phyloP scores from a whole-genome alignment of 768 basidiomycete genomes.

The Botryobasidium botryosum region DNA sequence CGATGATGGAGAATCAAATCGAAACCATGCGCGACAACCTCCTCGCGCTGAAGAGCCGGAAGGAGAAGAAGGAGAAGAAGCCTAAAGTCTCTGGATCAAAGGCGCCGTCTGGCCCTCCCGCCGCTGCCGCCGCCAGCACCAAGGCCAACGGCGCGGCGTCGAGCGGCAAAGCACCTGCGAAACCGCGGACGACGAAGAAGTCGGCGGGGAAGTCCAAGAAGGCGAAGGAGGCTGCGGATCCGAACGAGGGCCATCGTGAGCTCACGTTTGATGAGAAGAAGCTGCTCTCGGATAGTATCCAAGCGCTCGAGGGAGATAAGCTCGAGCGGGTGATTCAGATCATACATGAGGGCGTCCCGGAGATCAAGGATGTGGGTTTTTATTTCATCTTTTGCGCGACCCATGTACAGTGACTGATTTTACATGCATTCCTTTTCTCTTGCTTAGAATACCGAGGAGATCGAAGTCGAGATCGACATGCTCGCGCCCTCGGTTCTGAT shows the following conservation, averaged over 20 bases:
- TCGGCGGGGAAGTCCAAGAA: constrained; percentile 27
- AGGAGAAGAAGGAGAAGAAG: not conserved
- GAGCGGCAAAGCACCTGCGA: too few species aligned
- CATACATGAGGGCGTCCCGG: constrained; percentile 37
- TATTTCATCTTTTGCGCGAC: not conserved
- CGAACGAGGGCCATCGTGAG: not conserved
- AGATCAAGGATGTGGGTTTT: constrained; percentile 73
- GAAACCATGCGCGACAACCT: constrained; percentile 60
- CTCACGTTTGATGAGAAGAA: constrained; percentile 65
- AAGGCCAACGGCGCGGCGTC: constrained; percentile 28
- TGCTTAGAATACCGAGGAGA: constrained; percentile 81
- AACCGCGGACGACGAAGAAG: not conserved
- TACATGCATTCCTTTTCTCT: not conserved
- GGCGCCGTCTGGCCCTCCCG: too few species aligned
- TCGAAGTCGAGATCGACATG: constrained; percentile 93
- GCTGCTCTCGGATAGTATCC: constrained; percentile 81
- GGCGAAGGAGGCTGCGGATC: not conserved
- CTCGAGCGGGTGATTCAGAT: constrained; percentile 11
- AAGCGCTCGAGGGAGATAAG: constrained; percentile 49
- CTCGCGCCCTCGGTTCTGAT: constrained; percentile 75
- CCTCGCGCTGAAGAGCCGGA: constrained; percentile 36
- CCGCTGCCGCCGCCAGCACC: too few species aligned
- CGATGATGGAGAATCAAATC: constrained; percentile 77
- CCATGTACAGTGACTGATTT: too few species aligned
- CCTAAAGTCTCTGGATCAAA: constrained; percentile 30